Evolutionary conservation across 1,139 yeast genomes (phyloP), one percentile per base, ranked within the genome.

Genomic region (Pichia sp.): DNA sequence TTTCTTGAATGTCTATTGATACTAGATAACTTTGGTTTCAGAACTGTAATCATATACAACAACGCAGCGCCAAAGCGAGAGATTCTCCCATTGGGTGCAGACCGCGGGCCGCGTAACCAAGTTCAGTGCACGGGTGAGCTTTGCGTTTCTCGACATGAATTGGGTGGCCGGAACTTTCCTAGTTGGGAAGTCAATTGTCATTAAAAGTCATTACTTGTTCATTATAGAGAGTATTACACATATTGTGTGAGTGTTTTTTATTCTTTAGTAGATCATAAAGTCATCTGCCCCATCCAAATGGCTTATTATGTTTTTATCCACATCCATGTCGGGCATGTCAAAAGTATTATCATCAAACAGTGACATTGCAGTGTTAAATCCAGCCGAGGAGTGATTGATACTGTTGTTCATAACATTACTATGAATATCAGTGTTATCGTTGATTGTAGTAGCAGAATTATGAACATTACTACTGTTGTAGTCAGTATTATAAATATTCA

Each of bases 231-330:
- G 36, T 22, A 22, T 3, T 35, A 22, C 22, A 13, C 11, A 35
- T 9, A 9, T 35, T 8, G 16, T 3, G 22, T 18, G 18, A 42
- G 39, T 38, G n/a, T n/a, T n/a, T n/a, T n/a, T n/a, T n/a, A n/a
- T n/a, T n/a, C n/a, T n/a, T n/a, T 30, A 49, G 39, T 49, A 49
- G 13, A 49, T 44, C 48, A 49, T 44, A 40, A 49, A 49, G 16
- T 49, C 52, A 30, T 46, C 52, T 20, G 34, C 37, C 25, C 43
- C 49, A 15, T 35, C 43, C 13, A 36, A 12, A 15, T 22, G 39
- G 13, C n/a, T 12, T 13, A 15, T 11, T 16, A 25, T 26, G 7
- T 8, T 11, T 25, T 22, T 16, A 5, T 25, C 30, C 12, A 26
- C 18, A 12, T 35, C 38, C 9, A 35, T 18, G 4, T 35, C 38